Base-by-base conservation (phyloP, 345 rosid species). In the Linum lewisii region DNA sequence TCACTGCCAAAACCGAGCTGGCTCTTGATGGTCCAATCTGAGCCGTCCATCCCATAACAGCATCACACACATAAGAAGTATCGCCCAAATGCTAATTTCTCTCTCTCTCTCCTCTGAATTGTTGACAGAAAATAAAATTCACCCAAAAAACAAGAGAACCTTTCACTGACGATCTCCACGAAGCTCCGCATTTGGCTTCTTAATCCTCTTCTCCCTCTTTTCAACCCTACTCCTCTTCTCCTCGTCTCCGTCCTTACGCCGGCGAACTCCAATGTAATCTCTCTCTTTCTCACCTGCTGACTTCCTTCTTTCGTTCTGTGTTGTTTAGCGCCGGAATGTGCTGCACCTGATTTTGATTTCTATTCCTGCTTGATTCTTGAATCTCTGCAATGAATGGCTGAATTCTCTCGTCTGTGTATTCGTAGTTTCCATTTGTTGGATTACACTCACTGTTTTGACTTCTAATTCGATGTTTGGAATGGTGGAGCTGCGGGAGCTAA, bases 101-200 rank as follows among this genome's bases (percentile, higher is more conserved):
- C 45, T 36, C 36, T 54, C 47, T 42, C 47, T 42, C 47, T 42
- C 18, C 18, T 4, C 18, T 11, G 15, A 42, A 42, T 42, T 42
- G 47, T 42, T 42, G 47, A 42, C 24, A 51, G 21, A 51, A 51
- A n/a, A n/a, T n/a, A n/a, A n/a, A n/a, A n/a, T n/a, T n/a, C n/a
- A n/a, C 16, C 7, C 54, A 11, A 51, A 51, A 51, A 21, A 19
- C 56, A 52, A 6, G 1, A 29, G 26, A 6, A 20, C 47, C 24
- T 11, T n/a, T 14, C 51, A 38, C 19, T 42, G 74, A 52, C 74
- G 74, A 71, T 71, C 74, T 71, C 70, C 51, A 47, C 74, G 66
- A 71, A 55, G 74, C 69, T 61, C 32, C 63, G 57, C 24, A 37
- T 19, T 15, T 29, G 34, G 19, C 54, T 57, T 62, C 24, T 24